Percentiles rank a stretch among this genome's conserved stretches.
These are phyloP conservation scores for Allium cepa DNA, from an alignment of 106 monocot genomes.

Conservation along the genomic window DNA sequence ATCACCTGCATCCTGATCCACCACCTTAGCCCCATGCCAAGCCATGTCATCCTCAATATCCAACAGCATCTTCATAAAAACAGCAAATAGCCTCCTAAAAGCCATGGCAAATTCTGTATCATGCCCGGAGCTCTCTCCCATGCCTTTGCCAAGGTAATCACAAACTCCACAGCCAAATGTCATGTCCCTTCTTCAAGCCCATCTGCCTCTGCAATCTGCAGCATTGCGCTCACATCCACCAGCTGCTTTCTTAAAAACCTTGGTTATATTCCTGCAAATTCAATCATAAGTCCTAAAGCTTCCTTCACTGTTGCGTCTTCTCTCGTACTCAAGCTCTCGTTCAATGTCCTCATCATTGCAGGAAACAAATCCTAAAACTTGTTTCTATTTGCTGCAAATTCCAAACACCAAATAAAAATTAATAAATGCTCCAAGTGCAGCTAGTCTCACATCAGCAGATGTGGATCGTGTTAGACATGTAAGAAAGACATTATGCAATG, in stretches of 20 bases:
- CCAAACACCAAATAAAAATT: too few relatives aligned
- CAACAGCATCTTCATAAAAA: slow-evolving; percentile 86
- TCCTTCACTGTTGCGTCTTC: slow-evolving; percentile 85
- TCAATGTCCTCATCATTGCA: not conserved
- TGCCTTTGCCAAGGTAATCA: slow-evolving; percentile 87
- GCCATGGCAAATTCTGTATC: slow-evolving; percentile 72
- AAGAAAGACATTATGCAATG: too few relatives aligned
- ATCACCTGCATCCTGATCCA: slow-evolving; percentile 96
- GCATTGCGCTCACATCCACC: too few relatives aligned
- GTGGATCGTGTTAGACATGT: too few relatives aligned
- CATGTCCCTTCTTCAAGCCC: too few relatives aligned
- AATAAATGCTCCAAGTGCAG: too few relatives aligned
- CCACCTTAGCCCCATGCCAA: slow-evolving; percentile 70
- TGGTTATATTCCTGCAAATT: slow-evolving; percentile 77
- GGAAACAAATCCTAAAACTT: too few relatives aligned
- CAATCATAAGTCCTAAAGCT: slow-evolving; percentile 73
- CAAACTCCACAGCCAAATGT: too few relatives aligned
- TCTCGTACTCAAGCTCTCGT: slow-evolving; percentile 66
- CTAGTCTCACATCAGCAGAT: too few relatives aligned
- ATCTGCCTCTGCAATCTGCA: too few relatives aligned
- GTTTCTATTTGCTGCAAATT: too few relatives aligned
- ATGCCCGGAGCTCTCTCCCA: slow-evolving; percentile 90
- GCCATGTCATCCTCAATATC: slow-evolving; percentile 79
- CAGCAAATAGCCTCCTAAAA: slow-evolving; percentile 72
- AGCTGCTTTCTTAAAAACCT: too few relatives aligned